Evolutionary conservation across 352 stramenopile genomes (phyloP).

Genomic region (Globisporangium cylindrosporum): DNA sequence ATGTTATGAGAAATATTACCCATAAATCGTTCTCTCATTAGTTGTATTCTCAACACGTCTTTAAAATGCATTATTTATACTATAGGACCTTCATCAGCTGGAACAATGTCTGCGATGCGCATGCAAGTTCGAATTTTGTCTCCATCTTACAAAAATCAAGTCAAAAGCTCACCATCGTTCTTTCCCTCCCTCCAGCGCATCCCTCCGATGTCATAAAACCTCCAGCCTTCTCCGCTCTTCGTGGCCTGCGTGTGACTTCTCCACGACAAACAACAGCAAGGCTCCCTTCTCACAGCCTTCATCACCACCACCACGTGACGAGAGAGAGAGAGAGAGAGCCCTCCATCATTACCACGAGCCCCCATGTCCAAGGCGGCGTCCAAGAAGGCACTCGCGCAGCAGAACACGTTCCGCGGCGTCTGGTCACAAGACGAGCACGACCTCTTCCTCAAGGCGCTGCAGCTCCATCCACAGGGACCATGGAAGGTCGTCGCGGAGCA

Average conservation of each 20-base stretch:
- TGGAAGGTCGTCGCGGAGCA: conserved; percentile 47
- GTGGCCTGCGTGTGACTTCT: too few relatives aligned
- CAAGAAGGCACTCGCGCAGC: not conserved
- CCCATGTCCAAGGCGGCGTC: not conserved
- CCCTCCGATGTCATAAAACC: not conserved
- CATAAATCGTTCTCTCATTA: too few relatives aligned
- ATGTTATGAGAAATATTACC: too few relatives aligned
- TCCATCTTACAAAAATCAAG: not conserved
- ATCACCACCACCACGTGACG: not conserved
- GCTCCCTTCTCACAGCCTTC: conserved; percentile 3
- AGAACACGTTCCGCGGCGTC: conserved; percentile 19
- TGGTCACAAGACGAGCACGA: conserved; percentile 63
- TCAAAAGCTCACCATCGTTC: not conserved
- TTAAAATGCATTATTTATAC: not conserved
- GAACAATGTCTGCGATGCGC: not conserved
- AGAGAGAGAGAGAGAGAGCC: not conserved
- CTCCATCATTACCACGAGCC: not conserved
- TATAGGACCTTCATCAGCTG: not conserved
- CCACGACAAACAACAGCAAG: not conserved
- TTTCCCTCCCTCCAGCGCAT: not conserved
- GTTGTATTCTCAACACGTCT: not conserved
- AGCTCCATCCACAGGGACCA: conserved; percentile 45
- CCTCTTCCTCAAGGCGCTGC: conserved; percentile 54
- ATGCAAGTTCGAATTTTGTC: not conserved
- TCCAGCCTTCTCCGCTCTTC: not conserved